Conservation (phyloP, 1,284 basidiomycete genomes). For the Kalmanozyma brasiliensis region DNA sequence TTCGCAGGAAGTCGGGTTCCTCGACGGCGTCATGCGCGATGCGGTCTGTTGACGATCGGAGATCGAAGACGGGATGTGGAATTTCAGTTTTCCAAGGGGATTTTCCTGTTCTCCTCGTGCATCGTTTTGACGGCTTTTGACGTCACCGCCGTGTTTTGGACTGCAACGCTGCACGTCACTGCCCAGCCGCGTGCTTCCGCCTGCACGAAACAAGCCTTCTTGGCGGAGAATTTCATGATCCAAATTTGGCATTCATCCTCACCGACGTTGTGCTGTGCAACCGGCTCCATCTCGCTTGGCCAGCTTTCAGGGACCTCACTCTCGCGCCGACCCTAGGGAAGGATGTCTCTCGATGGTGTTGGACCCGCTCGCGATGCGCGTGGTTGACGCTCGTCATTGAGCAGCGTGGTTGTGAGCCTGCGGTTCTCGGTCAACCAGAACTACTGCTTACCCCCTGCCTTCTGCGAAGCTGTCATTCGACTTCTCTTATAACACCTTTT, state of each 20-base stretch:
- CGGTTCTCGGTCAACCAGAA: no score
- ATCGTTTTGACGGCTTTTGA: conserved; percentile 13
- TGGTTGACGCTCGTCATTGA: conserved; percentile 5
- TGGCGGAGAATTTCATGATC: no score
- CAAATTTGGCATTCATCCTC: no score
- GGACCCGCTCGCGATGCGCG: neutral
- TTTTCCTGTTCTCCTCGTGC: no score
- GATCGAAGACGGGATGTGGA: neutral
- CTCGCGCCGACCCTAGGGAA: neutral
- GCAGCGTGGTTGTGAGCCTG: no score
- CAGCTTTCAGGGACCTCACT: no score
- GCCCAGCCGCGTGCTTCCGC: no score
- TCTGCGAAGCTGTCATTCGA: neutral
- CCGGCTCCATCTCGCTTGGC: no score
- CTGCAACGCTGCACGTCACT: no score
- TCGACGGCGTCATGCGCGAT: neutral
- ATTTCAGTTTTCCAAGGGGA: neutral
- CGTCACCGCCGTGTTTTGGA: conserved; percentile 6
- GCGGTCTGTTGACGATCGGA: neutral
- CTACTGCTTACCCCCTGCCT: neutral
- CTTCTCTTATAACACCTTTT: neutral
- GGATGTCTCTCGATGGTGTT: neutral
- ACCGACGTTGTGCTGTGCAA: no score
- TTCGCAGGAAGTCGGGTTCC: neutral
- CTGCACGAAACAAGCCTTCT: no score